Percentiles rank a stretch among this genome's conserved stretches.
phyloP scores from a whole-genome alignment of 495 filamentous ascomycete species.

The Penicillium dipodomyicola region DNA sequence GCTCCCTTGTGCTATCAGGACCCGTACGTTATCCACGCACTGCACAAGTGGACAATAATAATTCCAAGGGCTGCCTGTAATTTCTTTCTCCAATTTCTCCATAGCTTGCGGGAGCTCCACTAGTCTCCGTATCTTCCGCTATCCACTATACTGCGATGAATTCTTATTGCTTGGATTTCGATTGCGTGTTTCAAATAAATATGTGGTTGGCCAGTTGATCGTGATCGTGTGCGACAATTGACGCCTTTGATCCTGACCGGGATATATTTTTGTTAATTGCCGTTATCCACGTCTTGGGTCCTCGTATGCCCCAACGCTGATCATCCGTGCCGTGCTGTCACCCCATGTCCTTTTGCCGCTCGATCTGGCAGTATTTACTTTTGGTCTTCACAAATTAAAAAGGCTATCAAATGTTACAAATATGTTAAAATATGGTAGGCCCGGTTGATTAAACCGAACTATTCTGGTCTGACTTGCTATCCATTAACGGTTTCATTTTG shows the following conservation, averaged over 20 bases:
- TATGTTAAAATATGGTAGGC: background rate
- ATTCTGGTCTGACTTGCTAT: background rate
- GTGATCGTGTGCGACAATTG: background rate
- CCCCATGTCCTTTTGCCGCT: conserved; percentile 1
- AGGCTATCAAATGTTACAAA: background rate
- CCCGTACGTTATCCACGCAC: background rate
- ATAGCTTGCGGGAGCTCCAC: background rate
- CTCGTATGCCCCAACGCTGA: conserved; percentile 1
- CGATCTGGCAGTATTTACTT: background rate
- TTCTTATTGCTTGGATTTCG: background rate
- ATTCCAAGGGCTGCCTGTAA: no score
- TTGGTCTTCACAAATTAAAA: background rate
- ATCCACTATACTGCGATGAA: background rate
- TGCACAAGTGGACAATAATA: no score
- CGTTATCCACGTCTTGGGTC: background rate
- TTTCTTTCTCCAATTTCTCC: no score
- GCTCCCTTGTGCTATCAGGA: conserved; percentile 1
- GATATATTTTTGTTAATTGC: background rate
- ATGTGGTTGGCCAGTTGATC: conserved; percentile 6
- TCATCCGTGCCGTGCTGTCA: conserved; percentile 6
- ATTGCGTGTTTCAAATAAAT: conserved; percentile 6
- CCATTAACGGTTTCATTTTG: background rate
- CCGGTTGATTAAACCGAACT: background rate
- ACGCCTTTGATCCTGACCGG: background rate
- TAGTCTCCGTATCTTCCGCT: background rate